A percentile compares a stretch with the other conserved stretches of the same genome.
Conservation (phyloP, 176 grass and related monocot species). For the Rhipidocladum racemiflorum region DNA sequence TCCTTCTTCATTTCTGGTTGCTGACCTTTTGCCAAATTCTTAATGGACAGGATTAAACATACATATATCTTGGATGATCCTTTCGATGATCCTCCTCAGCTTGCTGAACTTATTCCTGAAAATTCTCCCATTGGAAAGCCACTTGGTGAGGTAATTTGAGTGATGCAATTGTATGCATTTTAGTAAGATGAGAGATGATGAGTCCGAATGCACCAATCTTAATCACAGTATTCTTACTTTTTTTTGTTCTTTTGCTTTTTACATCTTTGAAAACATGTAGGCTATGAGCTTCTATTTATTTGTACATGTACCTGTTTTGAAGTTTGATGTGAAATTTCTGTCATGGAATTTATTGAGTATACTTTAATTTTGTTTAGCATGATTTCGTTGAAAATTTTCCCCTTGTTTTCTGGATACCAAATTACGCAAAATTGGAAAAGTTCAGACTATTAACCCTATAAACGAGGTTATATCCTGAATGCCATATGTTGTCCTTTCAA, state of each 20-base stretch:
- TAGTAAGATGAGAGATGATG: no score
- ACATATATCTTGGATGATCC: slow-evolving; percentile 62
- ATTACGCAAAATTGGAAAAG: not conserved
- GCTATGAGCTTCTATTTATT: not conserved
- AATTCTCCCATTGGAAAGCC: slow-evolving; percentile 88
- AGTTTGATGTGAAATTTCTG: no score
- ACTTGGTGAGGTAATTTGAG: slow-evolving; percentile 60
- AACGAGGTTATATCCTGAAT: not conserved
- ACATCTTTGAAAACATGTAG: not conserved
- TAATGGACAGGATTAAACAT: slow-evolving; percentile 82
- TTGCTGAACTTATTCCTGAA: slow-evolving; percentile 81
- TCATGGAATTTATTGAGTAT: no score
- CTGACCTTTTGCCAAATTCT: not conserved
- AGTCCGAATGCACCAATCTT: not conserved
- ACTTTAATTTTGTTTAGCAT: not conserved
- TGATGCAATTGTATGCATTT: not conserved
- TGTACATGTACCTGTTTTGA: not conserved
- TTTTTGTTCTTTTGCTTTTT: not conserved
- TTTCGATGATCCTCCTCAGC: slow-evolving; percentile 69
- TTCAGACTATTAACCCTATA: not conserved
- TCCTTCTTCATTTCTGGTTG: not conserved
- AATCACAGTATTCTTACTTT: not conserved
- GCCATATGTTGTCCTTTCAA: not conserved
- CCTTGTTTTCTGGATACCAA: not conserved
- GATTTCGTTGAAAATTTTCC: not conserved